Evolutionary conservation across 208 protist species (phyloP).

Genomic region (Acanthamoeba sp.): DNA sequence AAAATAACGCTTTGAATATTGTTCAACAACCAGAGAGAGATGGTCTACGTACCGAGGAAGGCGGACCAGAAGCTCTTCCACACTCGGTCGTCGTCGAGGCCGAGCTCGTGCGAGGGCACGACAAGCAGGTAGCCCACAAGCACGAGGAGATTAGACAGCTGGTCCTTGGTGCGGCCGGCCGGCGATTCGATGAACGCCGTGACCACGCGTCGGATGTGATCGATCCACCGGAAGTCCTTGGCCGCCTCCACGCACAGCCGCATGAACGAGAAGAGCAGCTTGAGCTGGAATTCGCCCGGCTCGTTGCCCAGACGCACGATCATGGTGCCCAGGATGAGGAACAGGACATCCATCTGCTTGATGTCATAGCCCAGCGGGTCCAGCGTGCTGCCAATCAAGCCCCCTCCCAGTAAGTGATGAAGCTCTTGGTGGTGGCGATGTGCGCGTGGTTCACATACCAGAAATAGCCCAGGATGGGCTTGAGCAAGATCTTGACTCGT

Average conservation of each 20-base stretch:
- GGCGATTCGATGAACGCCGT: background rate
- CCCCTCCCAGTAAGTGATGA: too few relatives aligned
- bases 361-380: conserved; percentile 79
- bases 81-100: conserved; percentile 1
- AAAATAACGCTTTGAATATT: too few relatives aligned
- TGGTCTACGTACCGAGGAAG: background rate
- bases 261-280: conserved; percentile 74
- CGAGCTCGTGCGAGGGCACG: background rate
- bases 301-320: conserved; percentile 43
- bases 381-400: too few relatives aligned
- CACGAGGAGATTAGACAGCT: conserved; percentile 18
- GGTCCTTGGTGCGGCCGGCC: conserved; percentile 8
- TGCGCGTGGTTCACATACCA: background rate
- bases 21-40: too few relatives aligned
- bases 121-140: conserved; percentile 20
- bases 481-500: conserved; percentile 53
- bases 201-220: background rate
- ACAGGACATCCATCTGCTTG: conserved; percentile 76
- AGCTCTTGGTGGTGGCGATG: too few relatives aligned
- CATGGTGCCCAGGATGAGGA: conserved; percentile 78
- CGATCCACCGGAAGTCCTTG: conserved; percentile 10
- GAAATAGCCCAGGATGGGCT: conserved; percentile 79
- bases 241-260: conserved; percentile 60
- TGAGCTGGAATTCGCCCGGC: conserved; percentile 76
- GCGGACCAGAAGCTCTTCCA: conserved; percentile 36